These are phyloP conservation scores for Neobulgaria alba DNA, from an alignment of 2,329 filamentous ascomycete genomes.

Conservation along the genomic window DNA sequence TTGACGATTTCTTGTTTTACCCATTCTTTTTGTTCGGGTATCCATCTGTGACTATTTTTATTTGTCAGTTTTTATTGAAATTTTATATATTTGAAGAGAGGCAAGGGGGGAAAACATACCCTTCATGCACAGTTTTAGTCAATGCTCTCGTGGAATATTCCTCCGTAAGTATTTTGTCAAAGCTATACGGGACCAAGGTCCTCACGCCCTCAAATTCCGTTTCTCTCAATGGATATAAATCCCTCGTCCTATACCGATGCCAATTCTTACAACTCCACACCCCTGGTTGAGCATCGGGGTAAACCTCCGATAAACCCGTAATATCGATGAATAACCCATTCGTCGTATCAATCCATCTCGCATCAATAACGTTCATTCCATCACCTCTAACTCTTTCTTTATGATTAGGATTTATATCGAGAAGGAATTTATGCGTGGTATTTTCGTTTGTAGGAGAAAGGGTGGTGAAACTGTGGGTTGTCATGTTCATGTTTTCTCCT, in stretches of 20 bases:
- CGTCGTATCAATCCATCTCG: conserved; percentile 67
- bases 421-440: conserved; percentile 50
- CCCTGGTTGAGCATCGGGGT: conserved; percentile 49
- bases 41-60: conserved; percentile 51
- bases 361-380: conserved; percentile 74
- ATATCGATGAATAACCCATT: conserved; percentile 81
- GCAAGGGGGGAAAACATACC: conserved; percentile 37
- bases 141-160: conserved; percentile 59
- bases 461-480: conserved; percentile 36
- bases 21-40: conserved; percentile 50
- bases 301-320: conserved; percentile 63
- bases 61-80: conserved; percentile 1
- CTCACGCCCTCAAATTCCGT: conserved; percentile 67
- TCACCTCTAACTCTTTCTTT: conserved; percentile 52
- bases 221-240: conserved; percentile 68
- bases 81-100: conserved; percentile 4
- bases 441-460: conserved; percentile 33
- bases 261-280: conserved; percentile 74
- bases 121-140: conserved; percentile 50
- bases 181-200: conserved; percentile 60
- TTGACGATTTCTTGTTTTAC: conserved; percentile 32
- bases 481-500: conserved; percentile 59
- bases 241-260: conserved; percentile 60
- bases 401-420: conserved; percentile 70
- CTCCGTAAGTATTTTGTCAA: conserved; percentile 54